Evolutionary conservation across 768 basidiomycete species (phyloP).

Genomic region (Pleurotus sapidus): DNA sequence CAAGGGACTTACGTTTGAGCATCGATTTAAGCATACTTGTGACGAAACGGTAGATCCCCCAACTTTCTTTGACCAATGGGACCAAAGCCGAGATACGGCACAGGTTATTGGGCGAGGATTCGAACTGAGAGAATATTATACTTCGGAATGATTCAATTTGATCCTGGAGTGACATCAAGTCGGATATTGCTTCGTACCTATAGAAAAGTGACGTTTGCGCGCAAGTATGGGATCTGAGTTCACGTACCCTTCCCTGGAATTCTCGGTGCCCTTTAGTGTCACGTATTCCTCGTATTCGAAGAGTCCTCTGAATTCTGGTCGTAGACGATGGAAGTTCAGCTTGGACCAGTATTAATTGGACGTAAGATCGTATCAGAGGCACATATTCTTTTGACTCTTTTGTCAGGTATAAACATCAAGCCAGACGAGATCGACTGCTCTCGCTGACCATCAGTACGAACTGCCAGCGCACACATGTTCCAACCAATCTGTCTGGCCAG

Average conservation of each 20-base stretch:
- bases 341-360: constrained; percentile 94
- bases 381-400: constrained; percentile 67
- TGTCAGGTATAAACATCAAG: constrained; percentile 4
- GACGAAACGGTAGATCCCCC: constrained; percentile 99
- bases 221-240: background rate
- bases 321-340: constrained; percentile 90
- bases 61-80: constrained; percentile 97
- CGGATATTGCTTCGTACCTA: constrained; percentile 96
- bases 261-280: constrained; percentile 94
- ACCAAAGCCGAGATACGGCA: constrained; percentile 95
- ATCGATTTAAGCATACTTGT: constrained; percentile 98
- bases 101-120: constrained; percentile 89
- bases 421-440: constrained; percentile 41
- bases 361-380: constrained; percentile 90
- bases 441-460: constrained; percentile 70
- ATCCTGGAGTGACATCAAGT: constrained; percentile 97
- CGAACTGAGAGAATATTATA: constrained; percentile 94
- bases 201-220: background rate
- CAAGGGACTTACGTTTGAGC: constrained; percentile 69
- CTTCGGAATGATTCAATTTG: constrained; percentile 99
- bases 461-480: constrained; percentile 91
- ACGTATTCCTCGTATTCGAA: constrained; percentile 99
- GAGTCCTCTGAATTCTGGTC: constrained; percentile 96
- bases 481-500: constrained; percentile 96
- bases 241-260: constrained; percentile 97